A percentile compares a stretch with the other conserved stretches of the same genome.
phyloP scores from a whole-genome alignment of 1,284 basidiomycete species.

The Ceratobasidium sp. region DNA sequence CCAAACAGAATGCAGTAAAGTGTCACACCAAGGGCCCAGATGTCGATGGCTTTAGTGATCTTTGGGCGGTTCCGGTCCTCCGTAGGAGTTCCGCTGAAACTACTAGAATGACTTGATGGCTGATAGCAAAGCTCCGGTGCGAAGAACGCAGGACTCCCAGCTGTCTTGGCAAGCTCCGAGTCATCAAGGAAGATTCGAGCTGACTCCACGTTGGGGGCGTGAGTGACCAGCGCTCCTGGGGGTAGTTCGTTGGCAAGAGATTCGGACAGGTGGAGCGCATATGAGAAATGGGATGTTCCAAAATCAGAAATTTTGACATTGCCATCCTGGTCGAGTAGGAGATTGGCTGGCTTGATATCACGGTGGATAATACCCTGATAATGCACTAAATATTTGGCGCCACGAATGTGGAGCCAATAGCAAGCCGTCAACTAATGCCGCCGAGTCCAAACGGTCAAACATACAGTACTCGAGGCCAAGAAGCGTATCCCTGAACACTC shows the following conservation, averaged over 20 bases:
- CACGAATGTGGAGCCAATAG: slow-evolving; percentile 27
- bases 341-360: slow-evolving; percentile 98
- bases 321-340: slow-evolving; percentile 85
- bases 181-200: slow-evolving; percentile 80
- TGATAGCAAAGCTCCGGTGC: slow-evolving; percentile 89
- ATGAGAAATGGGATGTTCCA: slow-evolving; percentile 94
- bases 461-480: slow-evolving; percentile 91
- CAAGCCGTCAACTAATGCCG: slow-evolving; percentile 23
- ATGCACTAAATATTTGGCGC: slow-evolving; percentile 67
- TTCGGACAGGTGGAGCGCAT: slow-evolving; percentile 73
- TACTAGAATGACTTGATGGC: slow-evolving; percentile 42
- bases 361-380: slow-evolving; percentile 98
- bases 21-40: slow-evolving; percentile 99
- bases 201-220: slow-evolving; percentile 42
- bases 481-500: slow-evolving; percentile 90
- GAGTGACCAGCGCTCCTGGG: slow-evolving; percentile 53
- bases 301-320: slow-evolving; percentile 98
- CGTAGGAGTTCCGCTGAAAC: slow-evolving; percentile 46
- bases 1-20: slow-evolving; percentile 95
- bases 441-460: slow-evolving; percentile 51
- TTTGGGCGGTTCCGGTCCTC: slow-evolving; percentile 58
- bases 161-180: slow-evolving; percentile 88
- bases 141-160: slow-evolving; percentile 96
- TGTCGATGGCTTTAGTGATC: slow-evolving; percentile 94
- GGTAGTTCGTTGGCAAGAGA: slow-evolving; percentile 56